Base-by-base conservation (phyloP, 2,329 filamentous ascomycete species). In the Diaporthe helianthi region DNA sequence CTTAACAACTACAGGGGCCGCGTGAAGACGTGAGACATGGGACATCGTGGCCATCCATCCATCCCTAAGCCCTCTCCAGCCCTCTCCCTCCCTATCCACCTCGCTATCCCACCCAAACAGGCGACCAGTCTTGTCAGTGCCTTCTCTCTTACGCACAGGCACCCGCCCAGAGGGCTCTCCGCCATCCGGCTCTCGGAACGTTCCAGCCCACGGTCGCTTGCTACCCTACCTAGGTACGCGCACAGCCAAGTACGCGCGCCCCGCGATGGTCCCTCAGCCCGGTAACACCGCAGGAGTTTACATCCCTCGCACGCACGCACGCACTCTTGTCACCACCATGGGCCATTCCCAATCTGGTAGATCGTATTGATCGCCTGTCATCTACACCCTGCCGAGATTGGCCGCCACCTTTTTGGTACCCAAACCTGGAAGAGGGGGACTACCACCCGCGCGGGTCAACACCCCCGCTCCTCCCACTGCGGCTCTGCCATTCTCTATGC, bases 251-350 rank as follows among this genome's bases (percentile, higher is more conserved):
- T 33, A 47, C 41, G 46, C 65, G 52, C 65, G 53, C 24, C 53
- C 46, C 52, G 63, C 55, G 67, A n/a, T 36, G 41, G 63, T n/a
- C 29, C 29, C 24, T 13, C 26, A 60, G 46, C 68, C 44, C 53
- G 68, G 68, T 66, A 58, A 69, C 67, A 69, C 53, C 24, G 65
- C 61, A 53, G 44, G 61, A 58, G 52, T 69, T 67, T 66, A 61
- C 65, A 49, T 26, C 17, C 33, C 65, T 44, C 38, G 44, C 65
- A 26, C 47, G 36, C 65, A 26, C 47, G 36, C 15, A 38, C 36
- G 36, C 65, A 31, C 26, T 46, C 58, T 44, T 29, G 44, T 46
- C 44, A 63, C 58, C 44, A 49, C 36, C 36, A 33, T 41, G 33
- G 58, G 19, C 58, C 41, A 49, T 19, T n/a, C 9, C 19, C 58